Base-by-base conservation (phyloP, 495 filamentous ascomycete genomes). In the Delitschia confertaspora region DNA sequence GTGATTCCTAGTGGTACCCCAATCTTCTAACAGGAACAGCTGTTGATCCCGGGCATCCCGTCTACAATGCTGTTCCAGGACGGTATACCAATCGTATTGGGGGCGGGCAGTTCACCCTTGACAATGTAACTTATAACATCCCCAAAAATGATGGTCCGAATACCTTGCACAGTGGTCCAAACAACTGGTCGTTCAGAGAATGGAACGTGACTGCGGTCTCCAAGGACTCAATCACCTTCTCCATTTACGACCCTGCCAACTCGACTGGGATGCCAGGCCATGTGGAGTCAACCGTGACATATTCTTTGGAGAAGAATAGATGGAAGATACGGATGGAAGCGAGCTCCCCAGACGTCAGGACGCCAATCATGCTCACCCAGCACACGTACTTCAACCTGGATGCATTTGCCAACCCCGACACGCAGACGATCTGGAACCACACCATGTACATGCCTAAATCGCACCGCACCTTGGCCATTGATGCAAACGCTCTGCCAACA, bases 61-160 rank as follows among this genome's bases (percentile, higher is more conserved):
- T 56, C 50, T 50, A 56, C 69, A 17, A 73, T 68, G 9, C 46
- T 38, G 26, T 55, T 17, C 51, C 51, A 5, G 51, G 51, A 22
- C 70, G 71, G 3, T 76, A 78, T 47, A 69, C 68, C 27, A 74
- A 74, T 49, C 67, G 74, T 38, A 76, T 77, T 49, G 72, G 71
- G 19, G 67, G 72, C 38, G 73, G 62, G 14, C 56, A 45, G 29
- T 78, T 74, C 53, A 68, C 54, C n/a, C 62, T 76, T 39, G 73
- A 72, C 55, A 63, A 62, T 23, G 63, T 61, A 41, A 69, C 65
- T 14, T 75, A 72, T 59, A 32, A 54, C 18, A 72, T 68, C 2
- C 61, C 70, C 42, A 41, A 68, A 38, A 79, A 76, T 45, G 71
- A 76, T 51, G 75, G 75, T 16, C 55, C 53, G 35, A 76, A 78